phyloP scores from a whole-genome alignment of 345 rosid genomes.

The Eucalyptus pumila region DNA sequence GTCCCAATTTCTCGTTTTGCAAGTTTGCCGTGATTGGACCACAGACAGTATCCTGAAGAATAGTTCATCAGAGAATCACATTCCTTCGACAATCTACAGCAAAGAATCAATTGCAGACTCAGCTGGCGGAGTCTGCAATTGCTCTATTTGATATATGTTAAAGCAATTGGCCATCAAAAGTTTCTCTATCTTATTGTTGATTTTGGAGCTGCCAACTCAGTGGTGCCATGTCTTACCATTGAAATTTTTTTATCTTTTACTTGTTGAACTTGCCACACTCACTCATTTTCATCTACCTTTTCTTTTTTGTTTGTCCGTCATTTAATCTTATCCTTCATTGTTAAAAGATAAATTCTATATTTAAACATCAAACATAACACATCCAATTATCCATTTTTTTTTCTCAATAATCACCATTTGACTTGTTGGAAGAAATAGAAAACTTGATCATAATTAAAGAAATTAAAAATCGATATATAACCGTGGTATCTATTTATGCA shows the following conservation, averaged over 20 bases:
- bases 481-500: rapidly evolving
- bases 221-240: not conserved
- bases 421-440: not conserved
- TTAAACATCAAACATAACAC: not conserved
- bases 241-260: not conserved
- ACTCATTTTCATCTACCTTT: not conserved
- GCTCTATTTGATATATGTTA: not conserved
- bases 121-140: not conserved
- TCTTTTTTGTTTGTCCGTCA: not conserved
- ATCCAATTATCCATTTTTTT: not conserved
- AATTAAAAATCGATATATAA: not conserved
- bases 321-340: not conserved
- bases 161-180: not conserved
- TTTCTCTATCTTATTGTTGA: no score
- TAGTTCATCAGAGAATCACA: not conserved
- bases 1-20: not conserved
- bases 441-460: not conserved
- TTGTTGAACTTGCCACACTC: not conserved
- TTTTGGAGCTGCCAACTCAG: not conserved
- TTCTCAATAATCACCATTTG: not conserved
- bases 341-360: not conserved
- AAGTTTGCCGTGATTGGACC: not conserved
- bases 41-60: no score
- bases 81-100: not conserved
- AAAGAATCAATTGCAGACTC: not conserved